These are phyloP conservation scores for Fusarium nelsonii DNA, from an alignment of 2,329 filamentous ascomycete genomes.

Conservation along the genomic window DNA sequence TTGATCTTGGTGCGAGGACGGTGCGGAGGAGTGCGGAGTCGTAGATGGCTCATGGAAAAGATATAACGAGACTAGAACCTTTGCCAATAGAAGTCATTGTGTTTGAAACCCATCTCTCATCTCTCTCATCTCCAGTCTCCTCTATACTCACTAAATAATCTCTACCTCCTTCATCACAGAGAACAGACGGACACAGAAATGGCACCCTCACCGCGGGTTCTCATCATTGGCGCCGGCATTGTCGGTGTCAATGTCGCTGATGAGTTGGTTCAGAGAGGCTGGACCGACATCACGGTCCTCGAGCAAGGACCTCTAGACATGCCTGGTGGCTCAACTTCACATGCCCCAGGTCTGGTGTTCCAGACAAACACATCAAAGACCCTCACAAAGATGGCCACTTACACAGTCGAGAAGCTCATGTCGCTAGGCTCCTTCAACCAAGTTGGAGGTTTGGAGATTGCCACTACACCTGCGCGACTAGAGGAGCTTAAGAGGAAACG, in stretches of 20 bases:
- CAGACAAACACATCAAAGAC: conserved; percentile 70
- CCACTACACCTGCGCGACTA: conserved; percentile 68
- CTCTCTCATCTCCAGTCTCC: neutral
- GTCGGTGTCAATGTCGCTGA: conserved; percentile 74
- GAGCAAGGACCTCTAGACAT: conserved; percentile 73
- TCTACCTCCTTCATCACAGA: neutral
- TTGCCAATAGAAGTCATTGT: conserved; percentile 35
- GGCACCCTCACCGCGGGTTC: conserved; percentile 57
- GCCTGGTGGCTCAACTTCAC: conserved; percentile 74
- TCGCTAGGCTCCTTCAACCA: conserved; percentile 72
- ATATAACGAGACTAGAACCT: conserved; percentile 36
- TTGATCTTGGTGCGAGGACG: conserved; percentile 12
- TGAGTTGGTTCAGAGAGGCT: conserved; percentile 72
- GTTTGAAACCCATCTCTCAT: conserved; percentile 23
- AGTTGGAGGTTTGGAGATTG: conserved; percentile 72
- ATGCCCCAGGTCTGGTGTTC: conserved; percentile 73
- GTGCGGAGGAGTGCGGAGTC: conserved; percentile 30
- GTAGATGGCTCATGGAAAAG: conserved; percentile 16
- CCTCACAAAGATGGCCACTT: conserved; percentile 69
- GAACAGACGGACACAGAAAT: conserved; percentile 18
- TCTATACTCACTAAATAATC: neutral
- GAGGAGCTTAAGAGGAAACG: conserved; percentile 73
- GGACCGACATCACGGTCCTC: conserved; percentile 72
- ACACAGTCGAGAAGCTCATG: conserved; percentile 71
- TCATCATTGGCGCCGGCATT: conserved; percentile 73